Evolutionary conservation across 768 basidiomycete species (phyloP).

Genomic region (Termitomyces sp.): DNA sequence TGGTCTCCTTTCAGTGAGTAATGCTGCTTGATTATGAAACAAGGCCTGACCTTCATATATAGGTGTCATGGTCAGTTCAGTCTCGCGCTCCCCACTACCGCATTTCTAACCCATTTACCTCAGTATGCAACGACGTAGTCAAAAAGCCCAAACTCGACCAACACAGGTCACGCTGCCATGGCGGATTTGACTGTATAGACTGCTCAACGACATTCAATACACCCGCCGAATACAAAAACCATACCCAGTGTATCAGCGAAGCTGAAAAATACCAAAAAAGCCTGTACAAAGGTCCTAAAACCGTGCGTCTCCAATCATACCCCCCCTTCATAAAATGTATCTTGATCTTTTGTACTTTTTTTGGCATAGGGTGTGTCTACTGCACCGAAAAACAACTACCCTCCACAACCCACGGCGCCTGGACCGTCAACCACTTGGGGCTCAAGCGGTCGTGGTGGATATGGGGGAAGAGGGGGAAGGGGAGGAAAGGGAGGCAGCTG

Average conservation of each 20-base stretch:
- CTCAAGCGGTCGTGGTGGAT: slow-evolving; percentile 19
- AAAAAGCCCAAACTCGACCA: slow-evolving; percentile 93
- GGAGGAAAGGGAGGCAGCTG: slow-evolving; percentile 32
- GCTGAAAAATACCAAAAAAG: slow-evolving; percentile 92
- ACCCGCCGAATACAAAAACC: slow-evolving; percentile 74
- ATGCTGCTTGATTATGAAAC: not conserved
- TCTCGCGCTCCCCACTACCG: not conserved
- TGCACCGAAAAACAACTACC: not conserved
- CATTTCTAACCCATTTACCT: slow-evolving; percentile 3
- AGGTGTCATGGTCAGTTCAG: slow-evolving; percentile 80
- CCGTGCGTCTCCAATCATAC: slow-evolving; percentile 20
- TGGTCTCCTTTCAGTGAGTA: slow-evolving; percentile 77
- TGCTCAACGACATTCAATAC: slow-evolving; percentile 81
- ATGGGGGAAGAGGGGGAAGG: slow-evolving; percentile 16
- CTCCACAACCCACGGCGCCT: not conserved
- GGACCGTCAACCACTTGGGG: slow-evolving; percentile 8
- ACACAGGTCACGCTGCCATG: slow-evolving; percentile 58
- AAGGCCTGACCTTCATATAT: not conserved
- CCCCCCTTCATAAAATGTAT: not conserved
- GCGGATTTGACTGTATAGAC: slow-evolving; percentile 81
- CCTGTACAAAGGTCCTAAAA: slow-evolving; percentile 79
- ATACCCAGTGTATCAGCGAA: slow-evolving; percentile 85
- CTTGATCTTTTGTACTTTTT: no score
- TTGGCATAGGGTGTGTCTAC: not conserved
- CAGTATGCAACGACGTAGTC: slow-evolving; percentile 81